Evolutionary conservation across 768 basidiomycete species (phyloP), one percentile per base, ranked within the genome.

Genomic region (Serendipita sp.): DNA sequence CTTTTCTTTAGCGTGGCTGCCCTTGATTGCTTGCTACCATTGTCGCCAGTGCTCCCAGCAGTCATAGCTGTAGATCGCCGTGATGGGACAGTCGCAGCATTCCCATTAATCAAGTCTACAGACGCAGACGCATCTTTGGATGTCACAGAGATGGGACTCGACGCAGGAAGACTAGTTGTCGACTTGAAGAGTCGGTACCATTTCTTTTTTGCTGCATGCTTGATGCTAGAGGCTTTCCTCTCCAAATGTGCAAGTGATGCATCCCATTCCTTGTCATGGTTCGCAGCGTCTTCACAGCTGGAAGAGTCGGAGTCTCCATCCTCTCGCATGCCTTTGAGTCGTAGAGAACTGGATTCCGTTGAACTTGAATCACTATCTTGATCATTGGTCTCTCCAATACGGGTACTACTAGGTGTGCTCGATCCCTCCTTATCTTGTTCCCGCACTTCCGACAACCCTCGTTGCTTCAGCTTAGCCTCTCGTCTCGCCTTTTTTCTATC

Each of bases 341-440:
- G 23, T 23, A 23, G 23, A 23, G 23, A 23, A 23, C 23, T 75
- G 5, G 68, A 69, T 7, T 67, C 72, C 13, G 41, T 66, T 63
- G 68, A 74, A 18, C 81, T 81, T 52, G 77, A 78, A 68, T 85
- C 80, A 16, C 70, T 74, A 38, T 70, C 75, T 56, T 69, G 75
- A 63, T 75, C 76, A 2, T 70, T 75, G n/a, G 78, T 78, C 16
- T 78, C 79, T 4, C 74, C 77, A 5, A 71, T 71, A 44, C 73
- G 73, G 8, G 72, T 52, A 51, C 45, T 48, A 51, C 56, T 45
- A 44, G 35, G 38, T 1, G 28, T 38, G 34, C 44, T 52, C 8
- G 54, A 51, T 28, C 63, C 66, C n/a, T 67, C 65, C 15, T 67
- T 67, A 41, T 73, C 75, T 54, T 72, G 73, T 68, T 80, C 79